Percentiles rank a stretch among this genome's conserved stretches.
phyloP scores from a whole-genome alignment of 371 early-diverging fungal genomes.

The Mortierella sp. region DNA sequence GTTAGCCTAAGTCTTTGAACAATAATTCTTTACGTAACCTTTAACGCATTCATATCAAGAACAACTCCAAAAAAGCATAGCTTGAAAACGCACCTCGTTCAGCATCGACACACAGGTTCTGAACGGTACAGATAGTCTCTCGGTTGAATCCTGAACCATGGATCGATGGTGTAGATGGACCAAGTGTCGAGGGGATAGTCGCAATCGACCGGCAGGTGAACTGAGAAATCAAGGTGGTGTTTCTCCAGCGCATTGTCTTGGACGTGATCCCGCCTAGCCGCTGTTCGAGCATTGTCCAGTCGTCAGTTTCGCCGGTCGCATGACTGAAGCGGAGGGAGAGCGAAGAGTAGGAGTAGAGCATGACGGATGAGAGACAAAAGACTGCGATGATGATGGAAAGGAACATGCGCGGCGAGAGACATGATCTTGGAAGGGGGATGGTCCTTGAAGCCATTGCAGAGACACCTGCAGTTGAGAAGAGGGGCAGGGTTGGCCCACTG shows the following conservation, averaged over 20 bases:
- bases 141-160: slow-evolving; percentile 37
- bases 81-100: slow-evolving; percentile 39
- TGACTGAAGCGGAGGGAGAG: slow-evolving; percentile 22
- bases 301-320: slow-evolving; percentile 24
- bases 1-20: neutral
- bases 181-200: neutral
- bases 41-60: neutral
- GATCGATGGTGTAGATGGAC: slow-evolving; percentile 10
- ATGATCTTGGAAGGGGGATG: slow-evolving; percentile 43
- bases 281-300: slow-evolving; percentile 45
- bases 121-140: slow-evolving; percentile 39
- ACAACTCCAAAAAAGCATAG: neutral
- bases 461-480: slow-evolving; percentile 30
- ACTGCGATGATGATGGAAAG: slow-evolving; percentile 45
- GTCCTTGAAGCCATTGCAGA: slow-evolving; percentile 18
- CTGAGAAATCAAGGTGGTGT: slow-evolving; percentile 22
- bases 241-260: slow-evolving; percentile 39
- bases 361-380: slow-evolving; percentile 44
- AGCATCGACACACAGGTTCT: slow-evolving; percentile 53
- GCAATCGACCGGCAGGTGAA: slow-evolving; percentile 30
- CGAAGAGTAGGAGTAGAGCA: slow-evolving; percentile 41
- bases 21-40: slow-evolving; percentile 7
- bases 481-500: slow-evolving; percentile 32
- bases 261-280: slow-evolving; percentile 3
- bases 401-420: slow-evolving; percentile 54